These are phyloP conservation scores for Protomyces lactucae-debilis DNA, from an alignment of 1,139 yeast genomes.

Conservation along the genomic window DNA sequence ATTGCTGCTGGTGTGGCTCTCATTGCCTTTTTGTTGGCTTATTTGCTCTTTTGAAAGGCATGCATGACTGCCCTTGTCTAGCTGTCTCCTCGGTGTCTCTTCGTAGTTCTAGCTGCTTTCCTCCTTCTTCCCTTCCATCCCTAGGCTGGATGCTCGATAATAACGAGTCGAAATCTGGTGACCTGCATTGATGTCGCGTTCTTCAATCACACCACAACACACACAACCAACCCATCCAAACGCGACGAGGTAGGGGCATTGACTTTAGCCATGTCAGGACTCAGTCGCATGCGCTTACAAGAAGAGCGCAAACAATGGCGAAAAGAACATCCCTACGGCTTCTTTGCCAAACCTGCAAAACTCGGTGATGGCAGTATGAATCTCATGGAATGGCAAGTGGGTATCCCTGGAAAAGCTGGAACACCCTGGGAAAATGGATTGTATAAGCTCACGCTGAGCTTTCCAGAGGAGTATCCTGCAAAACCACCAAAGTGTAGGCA, in stretches of 20 bases:
- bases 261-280: constrained; percentile 33
- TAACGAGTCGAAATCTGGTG: too few species aligned
- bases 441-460: constrained; percentile 75
- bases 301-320: constrained; percentile 80
- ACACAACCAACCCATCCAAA: background rate
- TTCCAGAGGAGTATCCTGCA: constrained; percentile 51
- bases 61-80: background rate
- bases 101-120: background rate
- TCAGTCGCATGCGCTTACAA: constrained; percentile 64
- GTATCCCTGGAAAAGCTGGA: constrained; percentile 85
- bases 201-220: background rate
- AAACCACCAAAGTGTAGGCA: background rate
- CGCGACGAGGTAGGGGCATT: background rate
- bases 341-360: constrained; percentile 83
- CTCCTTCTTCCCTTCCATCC: too few species aligned
- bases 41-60: constrained; percentile 49
- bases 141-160: background rate
- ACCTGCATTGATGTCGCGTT: background rate
- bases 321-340: constrained; percentile 87
- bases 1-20: constrained; percentile 51
- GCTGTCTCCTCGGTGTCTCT: too few species aligned
- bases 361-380: constrained; percentile 75
- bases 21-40: constrained; percentile 56
- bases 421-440: constrained; percentile 88
- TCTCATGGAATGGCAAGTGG: constrained; percentile 84